These are phyloP conservation scores for Glycine soja DNA, from an alignment of 306 rosid species.

Conservation along the genomic window DNA sequence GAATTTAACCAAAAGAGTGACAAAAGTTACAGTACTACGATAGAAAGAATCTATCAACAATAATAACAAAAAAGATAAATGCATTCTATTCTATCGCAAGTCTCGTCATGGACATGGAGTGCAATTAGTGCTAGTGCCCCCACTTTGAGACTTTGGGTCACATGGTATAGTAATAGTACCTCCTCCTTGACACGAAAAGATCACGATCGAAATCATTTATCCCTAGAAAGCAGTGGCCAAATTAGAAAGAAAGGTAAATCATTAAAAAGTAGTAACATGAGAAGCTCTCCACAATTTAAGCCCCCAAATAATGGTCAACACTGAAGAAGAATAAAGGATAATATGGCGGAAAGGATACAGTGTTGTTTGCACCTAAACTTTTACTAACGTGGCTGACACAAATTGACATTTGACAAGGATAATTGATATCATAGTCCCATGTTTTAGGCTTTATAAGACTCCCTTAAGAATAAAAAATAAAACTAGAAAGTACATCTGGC, in stretches of 20 bases:
- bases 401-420: constrained; percentile 40
- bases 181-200: constrained; percentile 41
- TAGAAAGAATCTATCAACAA: too few relatives aligned
- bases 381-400: constrained; percentile 44
- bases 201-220: constrained; percentile 49
- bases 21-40: too few relatives aligned
- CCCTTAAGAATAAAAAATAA: too few relatives aligned
- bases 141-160: constrained; percentile 51
- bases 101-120: constrained; percentile 26
- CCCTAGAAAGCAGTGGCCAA: constrained; percentile 39
- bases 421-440: constrained; percentile 33
- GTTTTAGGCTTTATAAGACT: background rate
- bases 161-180: constrained; percentile 38
- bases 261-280: constrained; percentile 34
- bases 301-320: constrained; percentile 34
- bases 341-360: constrained; percentile 37
- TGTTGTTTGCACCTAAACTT: constrained; percentile 46
- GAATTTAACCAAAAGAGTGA: too few relatives aligned
- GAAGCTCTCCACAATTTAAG: constrained; percentile 42
- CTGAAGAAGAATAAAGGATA: constrained; percentile 3
- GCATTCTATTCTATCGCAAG: background rate
- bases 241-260: background rate
- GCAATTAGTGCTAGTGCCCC: constrained; percentile 52
- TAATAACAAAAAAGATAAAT: too few relatives aligned
- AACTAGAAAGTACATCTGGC: background rate